Percentiles rank a stretch among this genome's conserved stretches.
Conservation (phyloP, 2,329 filamentous ascomycete genomes). For the Phoma sp. region DNA sequence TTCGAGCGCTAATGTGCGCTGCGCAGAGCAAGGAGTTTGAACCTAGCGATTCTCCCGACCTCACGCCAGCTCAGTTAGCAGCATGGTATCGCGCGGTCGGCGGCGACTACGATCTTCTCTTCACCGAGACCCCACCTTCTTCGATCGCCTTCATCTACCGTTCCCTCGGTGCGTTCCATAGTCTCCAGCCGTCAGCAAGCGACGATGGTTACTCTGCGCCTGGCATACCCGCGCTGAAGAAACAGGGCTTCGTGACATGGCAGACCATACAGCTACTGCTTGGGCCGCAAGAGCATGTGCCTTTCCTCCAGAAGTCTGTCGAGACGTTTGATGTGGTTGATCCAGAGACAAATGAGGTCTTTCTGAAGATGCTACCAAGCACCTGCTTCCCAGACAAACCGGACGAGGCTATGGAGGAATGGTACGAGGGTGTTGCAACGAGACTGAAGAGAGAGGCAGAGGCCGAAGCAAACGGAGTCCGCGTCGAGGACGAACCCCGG, state of each 20-base stretch:
- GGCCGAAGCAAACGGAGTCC: constrained; percentile 32
- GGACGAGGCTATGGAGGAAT: constrained; percentile 80
- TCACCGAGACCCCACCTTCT: constrained; percentile 73
- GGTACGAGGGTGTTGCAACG: constrained; percentile 81
- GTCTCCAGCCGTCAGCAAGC: constrained; percentile 72
- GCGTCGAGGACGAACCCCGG: constrained; percentile 34
- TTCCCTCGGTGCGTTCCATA: constrained; percentile 87
- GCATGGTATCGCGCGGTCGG: constrained; percentile 57
- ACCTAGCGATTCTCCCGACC: constrained; percentile 53
- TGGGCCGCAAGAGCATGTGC: constrained; percentile 84
- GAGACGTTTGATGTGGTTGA: constrained; percentile 77
- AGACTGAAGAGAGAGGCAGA: constrained; percentile 69
- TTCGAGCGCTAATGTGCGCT: constrained; percentile 19
- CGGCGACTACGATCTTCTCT: constrained; percentile 65
- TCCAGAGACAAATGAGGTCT: constrained; percentile 65
- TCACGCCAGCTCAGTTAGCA: constrained; percentile 57
- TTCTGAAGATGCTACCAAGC: constrained; percentile 69
- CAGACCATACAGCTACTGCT: constrained; percentile 89
- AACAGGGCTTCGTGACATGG: constrained; percentile 88
- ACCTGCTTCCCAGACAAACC: constrained; percentile 72
- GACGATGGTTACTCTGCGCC: constrained; percentile 74
- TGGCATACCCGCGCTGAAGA: constrained; percentile 80
- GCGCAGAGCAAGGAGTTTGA: constrained; percentile 51
- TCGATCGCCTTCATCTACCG: constrained; percentile 92
- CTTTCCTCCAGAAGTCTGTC: constrained; percentile 81